A percentile compares a stretch with the other conserved stretches of the same genome.
Conservation (phyloP, 306 rosid species). For the Leucaena leucocephala region DNA sequence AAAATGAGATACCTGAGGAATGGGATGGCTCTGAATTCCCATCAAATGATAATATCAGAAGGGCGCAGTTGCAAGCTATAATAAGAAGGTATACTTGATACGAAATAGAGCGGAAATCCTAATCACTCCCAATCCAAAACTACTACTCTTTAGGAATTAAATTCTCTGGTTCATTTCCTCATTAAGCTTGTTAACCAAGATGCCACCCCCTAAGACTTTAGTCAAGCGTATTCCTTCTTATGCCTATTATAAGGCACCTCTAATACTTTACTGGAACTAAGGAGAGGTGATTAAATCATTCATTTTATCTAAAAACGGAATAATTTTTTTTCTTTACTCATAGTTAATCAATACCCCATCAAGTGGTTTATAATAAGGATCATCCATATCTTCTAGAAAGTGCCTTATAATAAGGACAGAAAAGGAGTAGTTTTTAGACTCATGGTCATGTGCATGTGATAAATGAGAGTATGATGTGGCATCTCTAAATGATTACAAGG, state of each 20-base stretch:
- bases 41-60: slow-evolving; percentile 54
- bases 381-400: no score
- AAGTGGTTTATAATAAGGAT: no score
- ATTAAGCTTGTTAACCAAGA: background rate
- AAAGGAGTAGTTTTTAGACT: background rate
- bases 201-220: background rate
- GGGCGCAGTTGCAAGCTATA: slow-evolving; percentile 83
- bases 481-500: background rate
- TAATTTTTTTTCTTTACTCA: no score
- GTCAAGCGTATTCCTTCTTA: background rate
- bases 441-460: background rate
- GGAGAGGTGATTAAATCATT: no score
- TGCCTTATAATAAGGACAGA: no score
- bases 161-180: background rate
- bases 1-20: slow-evolving; percentile 69
- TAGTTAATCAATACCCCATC: no score
- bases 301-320: no score
- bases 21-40: slow-evolving; percentile 69
- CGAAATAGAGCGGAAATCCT: background rate
- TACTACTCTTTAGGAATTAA: background rate
- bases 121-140: background rate
- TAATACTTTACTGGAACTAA: no score
- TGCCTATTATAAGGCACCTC: no score
- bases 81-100: slow-evolving; percentile 61
- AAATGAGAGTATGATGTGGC: background rate